phyloP scores from a whole-genome alignment of 1,284 basidiomycete genomes.

The Ustilago bromivora region DNA sequence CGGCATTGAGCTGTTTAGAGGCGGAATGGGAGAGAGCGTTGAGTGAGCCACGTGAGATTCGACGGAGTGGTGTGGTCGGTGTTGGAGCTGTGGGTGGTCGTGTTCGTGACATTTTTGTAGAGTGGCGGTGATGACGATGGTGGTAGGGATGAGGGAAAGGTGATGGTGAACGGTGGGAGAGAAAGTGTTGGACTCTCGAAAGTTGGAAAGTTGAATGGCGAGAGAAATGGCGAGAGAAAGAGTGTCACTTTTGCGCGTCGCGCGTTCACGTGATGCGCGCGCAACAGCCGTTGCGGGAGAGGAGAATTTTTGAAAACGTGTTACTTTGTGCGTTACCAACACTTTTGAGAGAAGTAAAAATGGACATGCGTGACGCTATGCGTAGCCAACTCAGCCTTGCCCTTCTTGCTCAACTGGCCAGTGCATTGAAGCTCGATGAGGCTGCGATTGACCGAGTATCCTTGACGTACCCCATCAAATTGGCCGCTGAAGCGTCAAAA shows the following conservation, averaged over 20 bases:
- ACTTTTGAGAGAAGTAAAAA: not conserved
- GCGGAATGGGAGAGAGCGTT: constrained; percentile 79
- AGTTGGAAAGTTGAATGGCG: not conserved
- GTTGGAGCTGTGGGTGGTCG: constrained; percentile 28
- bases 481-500: not conserved
- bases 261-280: constrained; percentile 44
- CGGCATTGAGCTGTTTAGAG: constrained; percentile 50
- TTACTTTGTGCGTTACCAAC: constrained; percentile 14
- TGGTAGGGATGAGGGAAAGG: not conserved
- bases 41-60: constrained; percentile 90
- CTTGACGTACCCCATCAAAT: not conserved
- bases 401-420: not conserved
- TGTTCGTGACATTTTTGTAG: constrained; percentile 30
- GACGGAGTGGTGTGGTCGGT: constrained; percentile 80
- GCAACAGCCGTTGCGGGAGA: not conserved
- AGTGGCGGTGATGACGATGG: not conserved
- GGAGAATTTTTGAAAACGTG: constrained; percentile 5
- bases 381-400: constrained; percentile 4
- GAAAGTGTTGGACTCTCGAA: constrained; percentile 12
- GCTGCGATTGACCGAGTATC: not conserved
- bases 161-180: constrained; percentile 7
- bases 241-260: constrained; percentile 47
- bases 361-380: constrained; percentile 2
- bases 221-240: not conserved
- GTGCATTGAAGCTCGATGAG: not conserved